Evolutionary conservation across 768 basidiomycete species (phyloP), one percentile per base, ranked within the genome.

Genomic region (Rickenella mellea): DNA sequence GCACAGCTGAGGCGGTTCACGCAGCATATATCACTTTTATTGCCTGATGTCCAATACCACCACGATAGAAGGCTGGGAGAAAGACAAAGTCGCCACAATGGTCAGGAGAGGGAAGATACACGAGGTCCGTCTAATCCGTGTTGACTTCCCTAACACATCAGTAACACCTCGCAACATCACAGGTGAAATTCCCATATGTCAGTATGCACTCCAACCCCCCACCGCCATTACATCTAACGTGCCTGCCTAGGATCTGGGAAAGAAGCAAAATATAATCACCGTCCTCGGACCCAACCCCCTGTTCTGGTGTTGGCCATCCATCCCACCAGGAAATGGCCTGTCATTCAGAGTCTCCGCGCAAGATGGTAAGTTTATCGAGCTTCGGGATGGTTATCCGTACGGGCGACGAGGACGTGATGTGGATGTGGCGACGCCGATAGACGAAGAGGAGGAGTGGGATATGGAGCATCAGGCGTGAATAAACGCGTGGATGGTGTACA

Each of bases 1-100:
- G 14, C 35, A 22, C 6, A n/a, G 27, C 43, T 62, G 26, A 61
- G 26, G 25, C n/a, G n/a, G 11, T 40, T 29, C 35, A 12, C 9
- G 6, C 51, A 91, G 90, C 41, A 43, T 97, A 17, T 98, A 92
- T 55, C 96, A 98, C 50, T 77, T 93, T 48, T 84, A 81, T 54
- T 70, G 74, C 39, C 59, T 97, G 21, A 51, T 73, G 5, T 72
- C 71, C 8, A 99, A 99, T 59, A 78, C 82, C 2, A 99, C 94
- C 1, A 98, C 96, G 1, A 97, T 99, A 39, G 96, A 99, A 64
- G 80, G 85, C 0, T 94, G 89, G 88, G 96, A 99, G 61, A 98
- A 98, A 63, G 92, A 98, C 55, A 93, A 85, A 61, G 90, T 79
- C 1, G 83, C 91, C 4, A 84, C 78, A 1, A 71, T 99, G 51